Evolutionary conservation across 75 land plant genomes (phyloP), one percentile per base, ranked within the genome.

Genomic region (Picea sitchensis): DNA sequence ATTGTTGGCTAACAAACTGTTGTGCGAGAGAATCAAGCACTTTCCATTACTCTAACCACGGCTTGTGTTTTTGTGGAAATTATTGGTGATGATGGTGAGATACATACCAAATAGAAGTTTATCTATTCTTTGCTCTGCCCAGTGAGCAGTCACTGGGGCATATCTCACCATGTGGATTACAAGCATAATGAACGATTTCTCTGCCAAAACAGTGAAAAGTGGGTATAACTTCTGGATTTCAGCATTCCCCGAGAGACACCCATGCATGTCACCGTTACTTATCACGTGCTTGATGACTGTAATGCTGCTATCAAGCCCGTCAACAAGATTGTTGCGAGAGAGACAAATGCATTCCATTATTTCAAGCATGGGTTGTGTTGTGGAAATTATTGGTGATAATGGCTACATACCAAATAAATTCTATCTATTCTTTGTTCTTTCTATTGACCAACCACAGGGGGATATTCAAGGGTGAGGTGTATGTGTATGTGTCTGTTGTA

Each of bases 401-500:
- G 44, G 44, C 5, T 41, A 41, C 44, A 4, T 41, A 41, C 44
- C 44, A 41, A 41, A 41, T 41, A 41, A 41, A 41, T 41, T 41
- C 44, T 41, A 5, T 41, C 44, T 4, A 41, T 41, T 41, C 44
- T 41, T 41, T 41, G 44, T 5, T 41, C 44, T 41, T 41, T 4
- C 44, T 41, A 41, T 4, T 41, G 44, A 41, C 5, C 44, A 41
- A 41, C 44, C 44, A 41, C 44, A 4, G 44, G 44, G 44, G 44
- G 44, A 41, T 41, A 41, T 41, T 81, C 58, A 88, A 82, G 51
- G 83, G 76, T 41, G 65, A 78, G 56, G 80, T 80, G 21, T 82
- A 85, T 59, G 80, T 80, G 21, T 82, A 85, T 59, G 26, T 65
- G 63, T 82, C 82, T 64, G 38, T 74, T 38, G 65, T 61, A n/a